Evolutionary conservation across 106 monocot species (phyloP).

Genomic region (Triglochin maritima): DNA sequence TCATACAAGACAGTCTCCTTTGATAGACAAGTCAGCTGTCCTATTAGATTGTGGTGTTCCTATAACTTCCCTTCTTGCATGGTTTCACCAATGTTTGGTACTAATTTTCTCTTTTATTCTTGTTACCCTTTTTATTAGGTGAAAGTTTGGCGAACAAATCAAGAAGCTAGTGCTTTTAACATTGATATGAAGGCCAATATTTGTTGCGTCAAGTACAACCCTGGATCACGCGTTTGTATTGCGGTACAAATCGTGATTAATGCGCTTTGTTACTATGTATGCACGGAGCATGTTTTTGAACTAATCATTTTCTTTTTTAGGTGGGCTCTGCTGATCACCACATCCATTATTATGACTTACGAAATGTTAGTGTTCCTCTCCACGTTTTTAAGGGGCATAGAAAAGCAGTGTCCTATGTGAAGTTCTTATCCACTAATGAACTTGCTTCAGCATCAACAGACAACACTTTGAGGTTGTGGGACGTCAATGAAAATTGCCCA

Average conservation of each 20-base stretch:
- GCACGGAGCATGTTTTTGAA: background rate
- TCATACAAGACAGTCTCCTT: no score
- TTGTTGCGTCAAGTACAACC: constrained; percentile 98
- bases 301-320: constrained; percentile 25
- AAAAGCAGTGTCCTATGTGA: constrained; percentile 97
- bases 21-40: no score
- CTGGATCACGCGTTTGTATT: constrained; percentile 74
- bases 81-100: background rate
- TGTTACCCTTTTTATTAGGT: constrained; percentile 28
- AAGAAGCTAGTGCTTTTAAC: constrained; percentile 87
- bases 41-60: no score
- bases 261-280: background rate
- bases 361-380: constrained; percentile 72
- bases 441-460: constrained; percentile 96
- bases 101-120: background rate
- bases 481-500: constrained; percentile 70
- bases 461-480: constrained; percentile 89
- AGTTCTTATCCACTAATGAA: constrained; percentile 82
- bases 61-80: background rate
- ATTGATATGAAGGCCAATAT: constrained; percentile 99
- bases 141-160: constrained; percentile 91
- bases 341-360: constrained; percentile 94
- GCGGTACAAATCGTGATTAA: constrained; percentile 41
- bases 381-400: constrained; percentile 76
- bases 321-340: constrained; percentile 96